phyloP scores from a whole-genome alignment of 352 stramenopile species.

The Blastocystis sp. region DNA sequence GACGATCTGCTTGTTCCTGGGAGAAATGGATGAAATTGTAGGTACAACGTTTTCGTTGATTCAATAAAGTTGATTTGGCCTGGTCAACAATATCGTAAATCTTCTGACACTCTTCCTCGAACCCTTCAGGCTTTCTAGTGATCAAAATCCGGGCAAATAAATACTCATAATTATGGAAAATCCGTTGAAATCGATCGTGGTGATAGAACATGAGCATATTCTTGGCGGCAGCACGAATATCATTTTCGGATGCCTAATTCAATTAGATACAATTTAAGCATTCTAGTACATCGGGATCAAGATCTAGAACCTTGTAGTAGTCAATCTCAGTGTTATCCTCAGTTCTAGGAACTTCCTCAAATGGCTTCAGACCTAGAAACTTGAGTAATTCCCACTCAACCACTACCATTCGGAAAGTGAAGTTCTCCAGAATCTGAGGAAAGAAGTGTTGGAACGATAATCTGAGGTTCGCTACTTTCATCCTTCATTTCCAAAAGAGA shows the following conservation, averaged over 20 bases:
- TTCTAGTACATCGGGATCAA: neutral
- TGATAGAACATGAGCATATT: slow-evolving; percentile 60
- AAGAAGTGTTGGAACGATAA: neutral
- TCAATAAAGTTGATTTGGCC: slow-evolving; percentile 27
- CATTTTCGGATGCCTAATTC: slow-evolving; percentile 40
- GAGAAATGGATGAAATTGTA: slow-evolving; percentile 52
- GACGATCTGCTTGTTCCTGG: neutral
- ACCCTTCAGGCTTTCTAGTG: slow-evolving; percentile 30
- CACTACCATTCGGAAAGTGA: neutral
- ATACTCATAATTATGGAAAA: slow-evolving; percentile 21
- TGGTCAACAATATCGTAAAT: slow-evolving; percentile 28
- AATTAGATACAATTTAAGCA: neutral
- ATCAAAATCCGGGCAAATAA: neutral
- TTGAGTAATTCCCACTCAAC: neutral
- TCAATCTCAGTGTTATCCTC: slow-evolving; percentile 33
- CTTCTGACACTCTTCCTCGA: slow-evolving; percentile 37
- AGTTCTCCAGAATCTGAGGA: neutral
- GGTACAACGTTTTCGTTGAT: neutral
- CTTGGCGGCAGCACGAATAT: slow-evolving; percentile 1
- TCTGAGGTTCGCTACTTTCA: neutral
- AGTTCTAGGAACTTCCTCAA: slow-evolving; percentile 10
- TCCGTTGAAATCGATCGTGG: neutral
- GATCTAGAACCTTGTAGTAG: slow-evolving; percentile 34
- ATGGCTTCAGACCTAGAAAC: slow-evolving; percentile 22
- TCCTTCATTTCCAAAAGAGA: slow-evolving; percentile 19